phyloP scores from a whole-genome alignment of 192 early-diverging fungal species.

The Mortierella antarctica region DNA sequence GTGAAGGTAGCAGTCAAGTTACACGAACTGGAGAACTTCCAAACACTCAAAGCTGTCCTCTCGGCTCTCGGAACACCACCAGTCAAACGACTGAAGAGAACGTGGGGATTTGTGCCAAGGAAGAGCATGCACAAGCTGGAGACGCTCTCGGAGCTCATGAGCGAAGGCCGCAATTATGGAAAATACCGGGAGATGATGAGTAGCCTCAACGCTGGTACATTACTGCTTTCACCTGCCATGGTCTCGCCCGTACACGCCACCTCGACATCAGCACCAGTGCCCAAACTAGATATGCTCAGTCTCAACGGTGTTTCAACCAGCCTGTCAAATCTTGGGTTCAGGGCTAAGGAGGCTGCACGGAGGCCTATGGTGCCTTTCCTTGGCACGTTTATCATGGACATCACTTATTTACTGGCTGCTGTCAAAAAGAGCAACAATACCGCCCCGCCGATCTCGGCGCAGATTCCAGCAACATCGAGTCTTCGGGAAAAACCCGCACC shows the following conservation, averaged over 20 bases:
- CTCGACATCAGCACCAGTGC: conserved; percentile 9
- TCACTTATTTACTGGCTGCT: conserved; percentile 77
- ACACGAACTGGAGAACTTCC: conserved; percentile 71
- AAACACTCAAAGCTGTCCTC: conserved; percentile 77
- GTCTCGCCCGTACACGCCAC: conserved; percentile 23
- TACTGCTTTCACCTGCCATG: conserved; percentile 8
- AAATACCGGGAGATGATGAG: conserved; percentile 73
- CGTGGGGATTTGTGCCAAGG: conserved; percentile 77
- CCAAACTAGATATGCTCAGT: conserved; percentile 24
- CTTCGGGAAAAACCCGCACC: conserved; percentile 21
- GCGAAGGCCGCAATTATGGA: conserved; percentile 77
- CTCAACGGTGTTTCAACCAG: conserved; percentile 35
- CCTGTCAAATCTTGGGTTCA: conserved; percentile 32
- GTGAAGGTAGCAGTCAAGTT: conserved; percentile 72
- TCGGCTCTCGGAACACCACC: conserved; percentile 77
- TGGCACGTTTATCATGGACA: conserved; percentile 81
- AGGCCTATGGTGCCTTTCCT: conserved; percentile 78
- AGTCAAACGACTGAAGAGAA: conserved; percentile 72
- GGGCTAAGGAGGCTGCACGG: conserved; percentile 47
- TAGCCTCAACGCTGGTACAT: conserved; percentile 42
- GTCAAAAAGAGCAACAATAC: conserved; percentile 60
- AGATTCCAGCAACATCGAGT: conserved; percentile 35
- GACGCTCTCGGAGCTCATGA: conserved; percentile 65
- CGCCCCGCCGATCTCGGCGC: conserved; percentile 33
- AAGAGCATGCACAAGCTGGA: conserved; percentile 69